These are phyloP conservation scores for Gautieria morchelliformis DNA, from an alignment of 768 basidiomycete species.

Conservation along the genomic window DNA sequence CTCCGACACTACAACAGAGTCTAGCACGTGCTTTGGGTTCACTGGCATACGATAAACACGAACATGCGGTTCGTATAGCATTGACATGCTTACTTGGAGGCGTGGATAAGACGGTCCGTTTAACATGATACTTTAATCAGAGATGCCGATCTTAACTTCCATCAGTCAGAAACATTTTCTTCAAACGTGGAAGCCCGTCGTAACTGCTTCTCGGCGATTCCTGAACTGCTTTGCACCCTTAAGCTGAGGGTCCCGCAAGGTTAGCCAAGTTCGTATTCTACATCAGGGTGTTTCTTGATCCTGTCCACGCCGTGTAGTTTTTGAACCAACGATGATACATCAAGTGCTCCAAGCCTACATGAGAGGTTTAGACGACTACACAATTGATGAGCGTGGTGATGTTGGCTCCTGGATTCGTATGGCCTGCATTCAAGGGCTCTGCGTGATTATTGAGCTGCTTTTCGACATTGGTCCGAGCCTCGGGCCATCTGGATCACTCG, in stretches of 20 bases:
- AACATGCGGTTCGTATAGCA: conserved; percentile 43
- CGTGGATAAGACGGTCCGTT: conserved; percentile 45
- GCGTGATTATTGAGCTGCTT: conserved; percentile 41
- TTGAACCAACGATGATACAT: conserved; percentile 36
- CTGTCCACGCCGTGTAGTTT: conserved; percentile 27
- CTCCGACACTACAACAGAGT: conserved; percentile 57
- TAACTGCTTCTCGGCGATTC: conserved; percentile 41
- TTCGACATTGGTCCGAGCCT: conserved; percentile 31
- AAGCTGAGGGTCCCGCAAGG: conserved; percentile 33
- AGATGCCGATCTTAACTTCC: conserved; percentile 21
- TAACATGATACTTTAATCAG: conserved; percentile 10
- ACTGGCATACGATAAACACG: conserved; percentile 51
- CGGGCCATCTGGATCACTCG: conserved; percentile 31
- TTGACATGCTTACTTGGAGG: conserved; percentile 50
- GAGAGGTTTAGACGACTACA: conserved; percentile 82
- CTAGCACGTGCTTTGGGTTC: conserved; percentile 60
- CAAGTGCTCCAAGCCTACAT: conserved; percentile 42
- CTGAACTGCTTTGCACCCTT: conserved; percentile 33
- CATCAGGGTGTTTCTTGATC: conserved; percentile 1
- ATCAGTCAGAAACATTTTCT: conserved; percentile 23
- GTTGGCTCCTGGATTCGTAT: conserved; percentile 94
- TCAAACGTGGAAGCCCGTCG: conserved; percentile 49
- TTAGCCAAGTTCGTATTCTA: conserved; percentile 22
- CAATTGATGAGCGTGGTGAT: conserved; percentile 89
- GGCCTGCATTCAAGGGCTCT: conserved; percentile 60